phyloP scores from a whole-genome alignment of 305 asterid genomes.

The Solanum aculeatissimum region DNA sequence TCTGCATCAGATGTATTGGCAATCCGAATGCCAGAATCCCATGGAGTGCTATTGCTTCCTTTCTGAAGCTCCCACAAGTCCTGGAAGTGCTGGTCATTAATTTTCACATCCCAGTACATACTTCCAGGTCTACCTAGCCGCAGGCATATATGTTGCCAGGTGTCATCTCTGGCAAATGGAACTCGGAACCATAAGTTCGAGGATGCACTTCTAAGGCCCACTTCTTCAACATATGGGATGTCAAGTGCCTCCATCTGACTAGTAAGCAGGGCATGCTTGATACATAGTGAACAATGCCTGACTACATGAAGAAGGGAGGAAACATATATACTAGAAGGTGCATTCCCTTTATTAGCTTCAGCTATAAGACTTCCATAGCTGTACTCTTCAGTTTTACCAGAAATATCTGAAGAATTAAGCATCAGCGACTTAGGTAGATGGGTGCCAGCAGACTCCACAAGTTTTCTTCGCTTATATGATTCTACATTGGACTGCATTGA shows the following conservation, averaged over 20 bases:
- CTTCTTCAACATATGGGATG: constrained; percentile 94
- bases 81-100: constrained; percentile 73
- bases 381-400: constrained; percentile 37
- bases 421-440: constrained; percentile 31
- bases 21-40: constrained; percentile 95
- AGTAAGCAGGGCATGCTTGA: constrained; percentile 91
- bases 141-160: constrained; percentile 85
- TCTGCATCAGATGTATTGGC: constrained; percentile 97
- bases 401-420: constrained; percentile 31
- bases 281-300: constrained; percentile 90
- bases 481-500: constrained; percentile 28
- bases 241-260: constrained; percentile 97
- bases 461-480: constrained; percentile 60
- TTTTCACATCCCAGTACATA: constrained; percentile 97
- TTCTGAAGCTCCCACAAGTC: constrained; percentile 98
- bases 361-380: constrained; percentile 65
- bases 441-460: constrained; percentile 21
- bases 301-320: constrained; percentile 86
- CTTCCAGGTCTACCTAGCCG: constrained; percentile 98
- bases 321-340: constrained; percentile 70
- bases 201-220: constrained; percentile 81
- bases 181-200: constrained; percentile 95
- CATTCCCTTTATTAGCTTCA: constrained; percentile 88
- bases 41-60: constrained; percentile 67
- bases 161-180: constrained; percentile 74